phyloP scores from a whole-genome alignment of 345 rosid genomes.

The Gossypium sturtianum region DNA sequence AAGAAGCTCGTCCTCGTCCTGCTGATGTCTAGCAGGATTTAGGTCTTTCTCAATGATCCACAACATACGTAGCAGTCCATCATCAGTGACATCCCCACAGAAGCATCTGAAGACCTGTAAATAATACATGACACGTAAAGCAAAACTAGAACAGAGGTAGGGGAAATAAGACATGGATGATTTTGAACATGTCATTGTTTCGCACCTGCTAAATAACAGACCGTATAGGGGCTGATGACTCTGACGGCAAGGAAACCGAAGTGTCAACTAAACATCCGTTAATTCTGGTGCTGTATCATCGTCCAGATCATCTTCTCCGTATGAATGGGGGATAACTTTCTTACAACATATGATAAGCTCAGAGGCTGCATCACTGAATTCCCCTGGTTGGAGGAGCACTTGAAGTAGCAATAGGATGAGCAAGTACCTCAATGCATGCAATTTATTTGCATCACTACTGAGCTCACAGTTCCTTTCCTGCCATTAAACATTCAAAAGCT shows the following conservation, averaged over 20 bases:
- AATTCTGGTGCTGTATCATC: neutral
- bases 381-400: neutral
- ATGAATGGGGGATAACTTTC: neutral
- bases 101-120: neutral
- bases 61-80: conserved; percentile 74
- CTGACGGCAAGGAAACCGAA: neutral
- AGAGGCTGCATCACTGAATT: neutral
- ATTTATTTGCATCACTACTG: neutral
- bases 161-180: neutral
- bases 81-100: conserved; percentile 48
- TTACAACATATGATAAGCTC: neutral
- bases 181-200: neutral
- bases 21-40: conserved; percentile 75
- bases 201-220: neutral
- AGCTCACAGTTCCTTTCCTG: neutral
- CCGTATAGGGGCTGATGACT: neutral
- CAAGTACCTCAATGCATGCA: neutral
- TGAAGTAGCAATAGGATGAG: neutral
- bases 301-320: neutral
- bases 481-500: neutral
- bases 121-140: neutral
- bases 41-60: conserved; percentile 81
- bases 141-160: neutral
- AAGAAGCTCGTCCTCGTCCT: conserved; percentile 62
- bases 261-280: neutral